These are phyloP conservation scores for Backusella liffmaniae DNA, from an alignment of 192 early-diverging fungal species.

Conservation along the genomic window DNA sequence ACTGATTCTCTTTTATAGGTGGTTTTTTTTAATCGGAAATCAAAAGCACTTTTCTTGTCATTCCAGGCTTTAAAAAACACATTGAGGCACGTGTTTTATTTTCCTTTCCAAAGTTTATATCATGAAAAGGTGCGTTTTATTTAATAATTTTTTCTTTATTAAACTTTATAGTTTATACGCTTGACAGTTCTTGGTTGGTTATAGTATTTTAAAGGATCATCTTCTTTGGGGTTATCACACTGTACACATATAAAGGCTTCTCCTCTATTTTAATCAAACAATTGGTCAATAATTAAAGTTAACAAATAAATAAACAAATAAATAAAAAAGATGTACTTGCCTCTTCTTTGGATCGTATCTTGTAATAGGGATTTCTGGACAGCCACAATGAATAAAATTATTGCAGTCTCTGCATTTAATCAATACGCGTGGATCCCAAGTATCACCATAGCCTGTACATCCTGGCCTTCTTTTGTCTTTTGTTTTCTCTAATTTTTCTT, in stretches of 20 bases:
- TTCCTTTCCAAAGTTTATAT: background rate
- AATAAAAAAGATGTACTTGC: background rate
- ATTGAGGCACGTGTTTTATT: background rate
- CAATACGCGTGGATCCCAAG: slow-evolving; percentile 22
- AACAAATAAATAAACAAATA: background rate
- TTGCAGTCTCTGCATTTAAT: slow-evolving; percentile 11
- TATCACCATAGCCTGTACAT: background rate
- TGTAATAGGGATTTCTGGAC: slow-evolving; percentile 6
- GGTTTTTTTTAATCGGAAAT: background rate
- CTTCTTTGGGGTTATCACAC: slow-evolving; percentile 6
- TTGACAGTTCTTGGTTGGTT: slow-evolving; percentile 1
- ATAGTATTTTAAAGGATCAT: background rate
- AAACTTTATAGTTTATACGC: background rate
- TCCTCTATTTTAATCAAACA: background rate
- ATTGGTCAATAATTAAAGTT: background rate
- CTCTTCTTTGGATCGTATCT: slow-evolving; percentile 3
- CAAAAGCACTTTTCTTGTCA: background rate
- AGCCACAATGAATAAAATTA: slow-evolving; percentile 4
- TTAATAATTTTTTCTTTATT: background rate
- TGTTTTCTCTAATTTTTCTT: background rate
- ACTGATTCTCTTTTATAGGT: background rate
- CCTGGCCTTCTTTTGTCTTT: background rate
- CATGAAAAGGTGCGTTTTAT: background rate
- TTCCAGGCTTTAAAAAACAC: background rate
- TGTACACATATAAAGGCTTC: slow-evolving; percentile 13